Percentiles rank a stretch among this genome's conserved stretches.
Evolutionary conservation across 768 basidiomycete genomes (phyloP).

Genomic region (Xerocomus brunneocitrinus): DNA sequence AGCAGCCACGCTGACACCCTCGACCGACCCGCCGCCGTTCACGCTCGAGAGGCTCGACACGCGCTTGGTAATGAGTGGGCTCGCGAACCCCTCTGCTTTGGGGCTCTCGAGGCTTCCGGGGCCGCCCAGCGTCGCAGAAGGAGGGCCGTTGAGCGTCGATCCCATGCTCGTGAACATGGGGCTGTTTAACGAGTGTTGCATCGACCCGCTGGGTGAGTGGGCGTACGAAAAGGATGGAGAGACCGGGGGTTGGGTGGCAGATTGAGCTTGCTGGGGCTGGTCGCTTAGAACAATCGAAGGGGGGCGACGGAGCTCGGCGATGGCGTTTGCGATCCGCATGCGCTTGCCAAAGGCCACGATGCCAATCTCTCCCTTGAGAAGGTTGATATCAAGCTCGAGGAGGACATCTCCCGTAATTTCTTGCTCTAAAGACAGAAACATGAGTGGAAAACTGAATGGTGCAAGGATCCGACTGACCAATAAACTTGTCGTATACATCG

Average conservation of each 20-base stretch:
- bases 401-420: slow-evolving; percentile 98
- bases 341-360: slow-evolving; percentile 94
- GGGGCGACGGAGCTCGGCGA: slow-evolving; percentile 77
- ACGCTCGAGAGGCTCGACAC: slow-evolving; percentile 28
- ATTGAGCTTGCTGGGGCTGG: slow-evolving; percentile 34
- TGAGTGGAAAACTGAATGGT: neutral
- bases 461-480: slow-evolving; percentile 47
- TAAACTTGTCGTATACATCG: slow-evolving; percentile 79
- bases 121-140: slow-evolving; percentile 20
- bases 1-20: slow-evolving; percentile 11
- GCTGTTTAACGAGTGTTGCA: slow-evolving; percentile 43
- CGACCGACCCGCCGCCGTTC: slow-evolving; percentile 21
- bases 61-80: slow-evolving; percentile 20
- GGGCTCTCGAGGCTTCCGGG: slow-evolving; percentile 34
- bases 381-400: slow-evolving; percentile 85
- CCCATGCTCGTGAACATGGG: slow-evolving; percentile 33
- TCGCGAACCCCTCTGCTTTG: slow-evolving; percentile 13
- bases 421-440: slow-evolving; percentile 59
- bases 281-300: slow-evolving; percentile 58
- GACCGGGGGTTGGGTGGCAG: slow-evolving; percentile 19
- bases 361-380: slow-evolving; percentile 91
- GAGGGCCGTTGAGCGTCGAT: slow-evolving; percentile 19
- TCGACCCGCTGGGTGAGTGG: slow-evolving; percentile 36
- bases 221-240: slow-evolving; percentile 31
- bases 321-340: slow-evolving; percentile 87